Base-by-base conservation (phyloP, 1,139 yeast species). In the Blastobotrys illinoisensis region DNA sequence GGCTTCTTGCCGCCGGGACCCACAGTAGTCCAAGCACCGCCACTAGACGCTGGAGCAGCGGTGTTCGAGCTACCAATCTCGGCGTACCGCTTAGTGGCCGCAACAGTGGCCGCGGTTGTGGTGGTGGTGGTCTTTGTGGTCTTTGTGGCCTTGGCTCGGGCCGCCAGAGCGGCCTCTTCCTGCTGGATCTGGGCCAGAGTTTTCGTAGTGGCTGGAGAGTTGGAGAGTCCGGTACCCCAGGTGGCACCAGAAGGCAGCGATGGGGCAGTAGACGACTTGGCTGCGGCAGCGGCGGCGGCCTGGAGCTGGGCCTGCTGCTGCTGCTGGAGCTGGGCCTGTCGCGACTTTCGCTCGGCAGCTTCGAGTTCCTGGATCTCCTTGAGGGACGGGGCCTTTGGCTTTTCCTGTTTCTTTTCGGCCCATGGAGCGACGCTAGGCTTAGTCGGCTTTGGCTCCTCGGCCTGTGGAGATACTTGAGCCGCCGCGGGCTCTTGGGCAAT, bases 321-420 rank as follows among this genome's bases (percentile, higher is more conserved):
- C 62, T 51, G 68, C 55, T 58, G 70, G 61, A 56, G 69, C 61
- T 60, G 73, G 58, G 50, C 64, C 49, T 50, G 62, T 44, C 55
- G 60, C 36, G 57, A 55, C 53, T 66, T 61, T 46, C 59, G 59
- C 55, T 67, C 81, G 55, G 79, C 81, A 47, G 84, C 85, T 65
- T 86, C 95, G 57, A 83, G 70, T 58, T 76, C 79, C 68, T 86
- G 93, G 59, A 88, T 85, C 66, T 88, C 88, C 56, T 82, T 80
- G 60, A 88, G 73, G 1, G 88, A 77, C 56, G 83, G 71, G n/a
- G 77, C 68, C 46, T 85, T 60, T 53, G 76, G 71, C 18, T 71
- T 62, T 36, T 50, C 72, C 11, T 68, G 68, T 28, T 71, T 73
- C 47, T 72, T 71, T 62, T 65, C 68, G 5, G 79, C 79, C 80